phyloP scores from a whole-genome alignment of 2,329 filamentous ascomycete species.

The Aciculosporium take region DNA sequence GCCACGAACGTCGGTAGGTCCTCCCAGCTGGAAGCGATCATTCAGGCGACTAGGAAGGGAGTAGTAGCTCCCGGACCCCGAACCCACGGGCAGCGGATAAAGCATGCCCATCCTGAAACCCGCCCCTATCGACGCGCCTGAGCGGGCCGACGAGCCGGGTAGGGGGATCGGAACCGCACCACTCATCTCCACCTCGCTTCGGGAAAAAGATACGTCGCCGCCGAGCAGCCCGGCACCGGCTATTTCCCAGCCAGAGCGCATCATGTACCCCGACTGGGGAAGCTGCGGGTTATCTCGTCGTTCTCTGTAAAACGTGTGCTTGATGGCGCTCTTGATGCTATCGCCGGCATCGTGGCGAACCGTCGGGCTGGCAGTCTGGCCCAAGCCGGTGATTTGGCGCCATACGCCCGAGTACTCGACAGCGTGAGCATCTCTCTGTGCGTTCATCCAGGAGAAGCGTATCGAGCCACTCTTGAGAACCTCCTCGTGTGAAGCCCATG shows the following conservation, averaged over 20 bases:
- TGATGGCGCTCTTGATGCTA: slow-evolving; percentile 74
- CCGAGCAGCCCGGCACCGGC: slow-evolving; percentile 72
- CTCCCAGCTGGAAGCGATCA: slow-evolving; percentile 89
- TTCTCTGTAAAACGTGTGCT: slow-evolving; percentile 69
- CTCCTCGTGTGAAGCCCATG: slow-evolving; percentile 91
- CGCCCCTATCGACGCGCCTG: slow-evolving; percentile 69
- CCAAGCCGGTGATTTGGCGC: slow-evolving; percentile 76
- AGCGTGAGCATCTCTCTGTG: slow-evolving; percentile 55
- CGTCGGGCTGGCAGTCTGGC: slow-evolving; percentile 61
- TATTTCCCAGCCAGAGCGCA: slow-evolving; percentile 68
- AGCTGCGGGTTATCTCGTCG: slow-evolving; percentile 73
- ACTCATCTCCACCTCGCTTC: slow-evolving; percentile 74
- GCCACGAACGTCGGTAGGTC: slow-evolving; percentile 85
- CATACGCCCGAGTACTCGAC: slow-evolving; percentile 69
- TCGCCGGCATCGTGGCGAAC: slow-evolving; percentile 80
- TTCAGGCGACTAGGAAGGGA: slow-evolving; percentile 66
- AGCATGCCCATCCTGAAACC: slow-evolving; percentile 71
- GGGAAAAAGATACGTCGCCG: slow-evolving; percentile 89
- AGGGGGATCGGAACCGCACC: slow-evolving; percentile 60
- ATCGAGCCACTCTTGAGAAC: slow-evolving; percentile 62
- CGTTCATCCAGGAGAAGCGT: slow-evolving; percentile 60
- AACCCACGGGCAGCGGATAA: slow-evolving; percentile 61
- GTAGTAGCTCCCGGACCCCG: slow-evolving; percentile 31
- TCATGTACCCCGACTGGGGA: slow-evolving; percentile 65
- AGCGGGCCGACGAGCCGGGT: slow-evolving; percentile 52